Percentiles rank a stretch among this genome's conserved stretches.
Conservation (phyloP, 1,139 yeast species). For the Saccharomyces hybrid region DNA sequence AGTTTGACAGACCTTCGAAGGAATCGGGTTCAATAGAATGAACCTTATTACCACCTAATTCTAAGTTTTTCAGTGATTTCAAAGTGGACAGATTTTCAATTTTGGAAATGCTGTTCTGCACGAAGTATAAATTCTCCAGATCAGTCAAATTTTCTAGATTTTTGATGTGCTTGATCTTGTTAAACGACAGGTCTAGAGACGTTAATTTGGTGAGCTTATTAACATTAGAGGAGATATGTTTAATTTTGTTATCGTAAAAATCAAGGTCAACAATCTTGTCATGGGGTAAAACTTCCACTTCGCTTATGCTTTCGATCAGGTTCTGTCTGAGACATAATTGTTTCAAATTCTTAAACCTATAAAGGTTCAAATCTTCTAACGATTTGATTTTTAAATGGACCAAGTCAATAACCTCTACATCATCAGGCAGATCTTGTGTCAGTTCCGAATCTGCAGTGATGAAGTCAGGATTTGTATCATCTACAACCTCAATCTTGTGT, state of each 20-base stretch:
- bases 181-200: slow-evolving; percentile 78
- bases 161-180: slow-evolving; percentile 80
- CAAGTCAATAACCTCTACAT: slow-evolving; percentile 62
- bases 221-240: slow-evolving; percentile 66
- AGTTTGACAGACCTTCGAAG: slow-evolving; percentile 38
- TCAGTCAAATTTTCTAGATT: slow-evolving; percentile 58
- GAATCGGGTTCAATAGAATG: slow-evolving; percentile 46
- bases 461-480: slow-evolving; percentile 36
- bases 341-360: slow-evolving; percentile 50
- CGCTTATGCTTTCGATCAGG: slow-evolving; percentile 63
- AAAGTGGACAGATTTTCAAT: slow-evolving; percentile 62
- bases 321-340: slow-evolving; percentile 77
- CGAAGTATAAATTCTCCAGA: slow-evolving; percentile 67
- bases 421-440: slow-evolving; percentile 52
- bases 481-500: slow-evolving; percentile 43
- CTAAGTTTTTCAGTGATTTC: slow-evolving; percentile 58
- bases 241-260: slow-evolving; percentile 83
- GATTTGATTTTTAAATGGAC: slow-evolving; percentile 71
- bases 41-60: slow-evolving; percentile 86
- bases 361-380: slow-evolving; percentile 55
- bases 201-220: slow-evolving; percentile 51
- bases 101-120: slow-evolving; percentile 75
- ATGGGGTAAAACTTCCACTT: slow-evolving; percentile 52
- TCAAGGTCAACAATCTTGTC: slow-evolving; percentile 69
- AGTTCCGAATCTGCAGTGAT: slow-evolving; percentile 49